Evolutionary conservation across 2,329 filamentous ascomycete genomes (phyloP).

Genomic region (Talaromyces sp.): DNA sequence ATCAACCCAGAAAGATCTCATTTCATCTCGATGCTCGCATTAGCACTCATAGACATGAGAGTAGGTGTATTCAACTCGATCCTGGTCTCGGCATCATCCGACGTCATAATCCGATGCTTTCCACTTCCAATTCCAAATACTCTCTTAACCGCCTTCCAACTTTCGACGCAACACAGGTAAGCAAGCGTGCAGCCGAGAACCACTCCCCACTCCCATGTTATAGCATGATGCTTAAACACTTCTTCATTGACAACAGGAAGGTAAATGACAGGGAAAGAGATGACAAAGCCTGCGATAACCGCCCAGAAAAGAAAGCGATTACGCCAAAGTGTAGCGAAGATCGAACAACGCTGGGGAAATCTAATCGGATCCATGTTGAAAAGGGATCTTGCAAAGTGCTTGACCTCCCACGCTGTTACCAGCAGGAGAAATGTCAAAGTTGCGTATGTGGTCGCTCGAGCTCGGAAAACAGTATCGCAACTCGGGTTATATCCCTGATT

Average conservation of each 20-base stretch:
- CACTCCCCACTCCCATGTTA: slow-evolving; percentile 71
- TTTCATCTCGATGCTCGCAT: slow-evolving; percentile 32
- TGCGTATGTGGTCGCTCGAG: slow-evolving; percentile 73
- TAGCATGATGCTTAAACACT: slow-evolving; percentile 67
- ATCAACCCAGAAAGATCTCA: slow-evolving; percentile 8
- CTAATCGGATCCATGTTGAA: slow-evolving; percentile 61
- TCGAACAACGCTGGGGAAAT: slow-evolving; percentile 65
- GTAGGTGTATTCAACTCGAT: slow-evolving; percentile 29
- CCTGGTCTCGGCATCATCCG: slow-evolving; percentile 38
- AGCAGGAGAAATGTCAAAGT: slow-evolving; percentile 74
- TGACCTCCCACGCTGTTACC: slow-evolving; percentile 77
- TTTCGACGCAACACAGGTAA: slow-evolving; percentile 65
- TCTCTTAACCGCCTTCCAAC: slow-evolving; percentile 68
- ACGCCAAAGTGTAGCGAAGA: slow-evolving; percentile 66
- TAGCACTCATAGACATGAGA: slow-evolving; percentile 29
- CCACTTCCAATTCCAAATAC: slow-evolving; percentile 38
- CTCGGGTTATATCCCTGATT: slow-evolving; percentile 53
- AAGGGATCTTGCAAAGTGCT: slow-evolving; percentile 72
- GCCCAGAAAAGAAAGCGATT: slow-evolving; percentile 73
- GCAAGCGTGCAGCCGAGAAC: slow-evolving; percentile 59
- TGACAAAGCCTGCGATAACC: slow-evolving; percentile 58
- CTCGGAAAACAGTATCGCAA: slow-evolving; percentile 64
- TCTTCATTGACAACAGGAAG: slow-evolving; percentile 66
- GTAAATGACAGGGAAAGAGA: slow-evolving; percentile 63
- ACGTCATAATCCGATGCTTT: slow-evolving; percentile 32